Percentiles rank a stretch among this genome's conserved stretches.
Evolutionary conservation across 805 yeast species (phyloP).

Genomic region (Priceomyces fermenticarens): DNA sequence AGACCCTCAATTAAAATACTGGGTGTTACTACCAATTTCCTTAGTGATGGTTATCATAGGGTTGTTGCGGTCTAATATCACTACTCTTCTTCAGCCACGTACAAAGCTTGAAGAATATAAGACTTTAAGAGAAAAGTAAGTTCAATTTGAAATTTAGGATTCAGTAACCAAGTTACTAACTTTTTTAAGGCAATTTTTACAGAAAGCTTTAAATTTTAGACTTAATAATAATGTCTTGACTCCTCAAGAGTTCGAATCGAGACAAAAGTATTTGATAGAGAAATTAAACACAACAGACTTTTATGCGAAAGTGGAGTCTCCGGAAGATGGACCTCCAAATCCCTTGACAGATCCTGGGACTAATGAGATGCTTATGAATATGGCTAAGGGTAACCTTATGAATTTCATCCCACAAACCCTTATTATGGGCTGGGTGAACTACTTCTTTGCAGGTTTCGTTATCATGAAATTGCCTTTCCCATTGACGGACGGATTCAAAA

Average conservation of each 20-base stretch:
- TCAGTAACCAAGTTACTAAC: slow-evolving; percentile 8
- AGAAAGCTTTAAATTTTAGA: slow-evolving; percentile 56
- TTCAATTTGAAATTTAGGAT: slow-evolving; percentile 3
- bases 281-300: slow-evolving; percentile 53
- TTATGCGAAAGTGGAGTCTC: slow-evolving; percentile 46
- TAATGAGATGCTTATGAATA: slow-evolving; percentile 68
- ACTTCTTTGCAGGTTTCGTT: slow-evolving; percentile 87
- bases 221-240: slow-evolving; percentile 52
- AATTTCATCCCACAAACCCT: slow-evolving; percentile 88
- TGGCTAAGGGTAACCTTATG: slow-evolving; percentile 79
- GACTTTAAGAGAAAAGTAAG: slow-evolving; percentile 37
- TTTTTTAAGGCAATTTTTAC: slow-evolving; percentile 48
- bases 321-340: slow-evolving; percentile 43
- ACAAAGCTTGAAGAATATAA: slow-evolving; percentile 53
- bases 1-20: slow-evolving; percentile 78
- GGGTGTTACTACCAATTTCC: slow-evolving; percentile 91
- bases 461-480: slow-evolving; percentile 84
- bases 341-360: slow-evolving; percentile 71
- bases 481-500: slow-evolving; percentile 81
- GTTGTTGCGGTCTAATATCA: slow-evolving; percentile 65
- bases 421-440: slow-evolving; percentile 95
- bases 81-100: slow-evolving; percentile 56
- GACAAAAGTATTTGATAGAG: slow-evolving; percentile 48
- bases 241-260: slow-evolving; percentile 46
- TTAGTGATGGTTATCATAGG: slow-evolving; percentile 89